Percentiles rank a stretch among this genome's conserved stretches.
phyloP scores from a whole-genome alignment of 2,329 filamentous ascomycete genomes.

The Paraphaeosphaeria minitans region DNA sequence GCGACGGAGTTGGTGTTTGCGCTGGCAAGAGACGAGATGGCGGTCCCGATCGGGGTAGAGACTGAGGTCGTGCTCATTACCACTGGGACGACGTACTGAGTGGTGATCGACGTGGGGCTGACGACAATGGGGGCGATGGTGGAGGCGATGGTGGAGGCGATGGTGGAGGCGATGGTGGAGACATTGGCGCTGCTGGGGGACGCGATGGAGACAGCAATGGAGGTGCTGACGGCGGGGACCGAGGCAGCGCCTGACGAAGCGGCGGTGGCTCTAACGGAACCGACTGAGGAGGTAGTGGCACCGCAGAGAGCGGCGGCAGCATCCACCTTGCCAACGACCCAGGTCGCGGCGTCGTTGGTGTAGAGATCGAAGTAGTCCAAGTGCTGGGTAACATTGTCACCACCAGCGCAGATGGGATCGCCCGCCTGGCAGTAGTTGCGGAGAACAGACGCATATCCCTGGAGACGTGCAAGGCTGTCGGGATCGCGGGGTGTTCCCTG shows the following conservation, averaged over 20 bases:
- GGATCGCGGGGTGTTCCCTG: constrained; percentile 21
- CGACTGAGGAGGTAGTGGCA: neutral
- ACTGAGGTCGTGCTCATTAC: neutral
- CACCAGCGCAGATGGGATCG: constrained; percentile 68
- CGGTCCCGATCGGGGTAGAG: neutral
- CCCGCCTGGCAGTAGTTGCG: constrained; percentile 66
- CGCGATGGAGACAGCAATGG: neutral
- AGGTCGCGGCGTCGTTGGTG: constrained; percentile 28
- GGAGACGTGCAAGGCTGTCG: constrained; percentile 23
- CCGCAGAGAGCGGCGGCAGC: neutral
- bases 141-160: neutral
- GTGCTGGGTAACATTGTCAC: constrained; percentile 61
- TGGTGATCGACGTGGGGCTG: neutral
- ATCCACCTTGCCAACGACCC: constrained; percentile 30
- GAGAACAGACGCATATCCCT: constrained; percentile 54
- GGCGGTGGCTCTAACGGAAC: neutral
- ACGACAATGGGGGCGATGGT: neutral
- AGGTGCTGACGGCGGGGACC: neutral
- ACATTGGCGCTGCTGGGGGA: neutral
- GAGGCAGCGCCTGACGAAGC: neutral
- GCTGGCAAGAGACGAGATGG: neutral
- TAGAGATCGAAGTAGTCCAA: constrained; percentile 58
- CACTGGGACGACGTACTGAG: neutral
- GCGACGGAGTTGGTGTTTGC: neutral
- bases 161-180: neutral